Conservation (phyloP, 2,329 filamentous ascomycete species). For the Coniochaeta ligniaria region DNA sequence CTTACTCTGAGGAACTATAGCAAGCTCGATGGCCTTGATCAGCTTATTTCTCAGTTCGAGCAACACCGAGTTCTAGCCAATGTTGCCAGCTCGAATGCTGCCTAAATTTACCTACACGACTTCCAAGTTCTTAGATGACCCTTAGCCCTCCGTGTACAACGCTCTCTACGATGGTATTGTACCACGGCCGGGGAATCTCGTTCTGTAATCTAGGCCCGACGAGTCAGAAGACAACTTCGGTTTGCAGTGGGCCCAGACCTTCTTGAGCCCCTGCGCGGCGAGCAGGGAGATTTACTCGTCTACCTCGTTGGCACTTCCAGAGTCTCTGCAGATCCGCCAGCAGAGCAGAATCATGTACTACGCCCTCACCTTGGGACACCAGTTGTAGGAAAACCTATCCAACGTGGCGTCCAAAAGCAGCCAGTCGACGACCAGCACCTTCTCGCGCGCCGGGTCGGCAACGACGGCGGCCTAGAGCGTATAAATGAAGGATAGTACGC, state of each 20-base stretch:
- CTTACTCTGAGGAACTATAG: no score
- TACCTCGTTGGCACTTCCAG: slow-evolving; percentile 54
- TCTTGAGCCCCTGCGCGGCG: slow-evolving; percentile 61
- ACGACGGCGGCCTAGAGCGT: slow-evolving; percentile 69
- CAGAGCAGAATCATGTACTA: slow-evolving; percentile 89
- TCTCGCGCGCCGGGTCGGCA: slow-evolving; percentile 58
- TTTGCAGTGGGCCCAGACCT: slow-evolving; percentile 74
- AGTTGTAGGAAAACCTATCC: slow-evolving; percentile 79
- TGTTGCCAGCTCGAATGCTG: no score
- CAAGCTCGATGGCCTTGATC: no score
- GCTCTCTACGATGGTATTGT: no score
- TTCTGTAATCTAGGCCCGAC: no score
- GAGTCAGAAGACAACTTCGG: no score
- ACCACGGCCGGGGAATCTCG: no score
- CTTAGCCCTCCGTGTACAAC: no score
- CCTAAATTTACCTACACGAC: no score
- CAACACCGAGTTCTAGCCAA: no score
- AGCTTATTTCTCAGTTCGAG: no score
- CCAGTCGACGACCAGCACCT: slow-evolving; percentile 64
- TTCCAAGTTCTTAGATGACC: no score
- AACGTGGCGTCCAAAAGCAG: slow-evolving; percentile 70
- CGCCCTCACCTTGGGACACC: slow-evolving; percentile 90
- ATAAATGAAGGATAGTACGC: slow-evolving; percentile 75
- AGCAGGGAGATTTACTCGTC: slow-evolving; percentile 63
- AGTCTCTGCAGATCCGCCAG: slow-evolving; percentile 78